phyloP scores from a whole-genome alignment of 306 rosid genomes.

The Lupinus albus region DNA sequence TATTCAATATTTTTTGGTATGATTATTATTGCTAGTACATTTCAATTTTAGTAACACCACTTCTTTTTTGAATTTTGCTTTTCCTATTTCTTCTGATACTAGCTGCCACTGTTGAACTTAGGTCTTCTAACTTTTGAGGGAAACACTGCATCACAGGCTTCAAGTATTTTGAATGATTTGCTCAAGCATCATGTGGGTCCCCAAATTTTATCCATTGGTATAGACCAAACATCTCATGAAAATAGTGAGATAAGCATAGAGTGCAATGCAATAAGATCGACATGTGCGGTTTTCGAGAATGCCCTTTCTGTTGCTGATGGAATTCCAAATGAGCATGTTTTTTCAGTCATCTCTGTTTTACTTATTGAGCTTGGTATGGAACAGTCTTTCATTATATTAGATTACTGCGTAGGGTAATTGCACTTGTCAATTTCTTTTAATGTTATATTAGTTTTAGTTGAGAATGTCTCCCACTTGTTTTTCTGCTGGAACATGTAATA shows the following conservation, averaged over 20 bases:
- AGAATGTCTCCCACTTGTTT: no score
- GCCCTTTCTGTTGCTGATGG: slow-evolving; percentile 57
- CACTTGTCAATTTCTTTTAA: slow-evolving; percentile 10
- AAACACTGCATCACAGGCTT: slow-evolving; percentile 67
- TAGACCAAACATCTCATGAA: slow-evolving; percentile 46
- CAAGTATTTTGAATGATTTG: slow-evolving; percentile 63
- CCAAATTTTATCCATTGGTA: slow-evolving; percentile 38
- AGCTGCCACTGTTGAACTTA: slow-evolving; percentile 46
- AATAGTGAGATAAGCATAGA: slow-evolving; percentile 47
- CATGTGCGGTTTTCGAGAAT: slow-evolving; percentile 67
- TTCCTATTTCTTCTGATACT: slow-evolving; percentile 45
- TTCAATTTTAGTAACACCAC: not conserved
- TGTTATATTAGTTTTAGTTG: slow-evolving; percentile 19
- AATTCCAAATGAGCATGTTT: slow-evolving; percentile 62
- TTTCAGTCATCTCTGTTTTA: slow-evolving; percentile 71
- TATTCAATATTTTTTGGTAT: not conserved
- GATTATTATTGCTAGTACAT: not conserved
- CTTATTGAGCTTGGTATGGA: slow-evolving; percentile 76
- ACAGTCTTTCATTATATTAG: slow-evolving; percentile 20
- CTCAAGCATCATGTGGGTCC: slow-evolving; percentile 54
- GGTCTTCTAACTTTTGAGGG: slow-evolving; percentile 74
- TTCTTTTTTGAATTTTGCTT: not conserved
- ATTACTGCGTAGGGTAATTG: not conserved
- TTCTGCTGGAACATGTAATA: no score
- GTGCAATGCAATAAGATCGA: slow-evolving; percentile 54